Evolutionary conservation across 495 filamentous ascomycete species (phyloP).

Genomic region (Geoglossum glabrum): DNA sequence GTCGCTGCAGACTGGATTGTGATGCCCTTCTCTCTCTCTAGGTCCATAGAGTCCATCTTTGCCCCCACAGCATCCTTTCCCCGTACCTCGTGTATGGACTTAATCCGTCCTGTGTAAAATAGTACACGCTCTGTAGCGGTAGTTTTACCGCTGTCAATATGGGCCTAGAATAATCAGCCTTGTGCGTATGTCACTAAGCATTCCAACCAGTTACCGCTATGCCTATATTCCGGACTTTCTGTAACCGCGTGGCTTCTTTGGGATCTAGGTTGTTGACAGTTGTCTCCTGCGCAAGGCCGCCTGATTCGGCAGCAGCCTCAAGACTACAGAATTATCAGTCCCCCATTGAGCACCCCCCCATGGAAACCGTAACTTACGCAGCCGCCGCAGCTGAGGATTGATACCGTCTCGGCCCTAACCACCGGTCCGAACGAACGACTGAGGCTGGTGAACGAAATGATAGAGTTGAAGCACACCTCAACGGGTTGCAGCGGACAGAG

Average conservation of each 20-base stretch:
- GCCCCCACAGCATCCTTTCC: constrained; percentile 90
- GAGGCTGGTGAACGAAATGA: constrained; percentile 5
- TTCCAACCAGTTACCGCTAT: constrained; percentile 50
- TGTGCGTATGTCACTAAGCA: constrained; percentile 6
- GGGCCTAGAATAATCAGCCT: constrained; percentile 38
- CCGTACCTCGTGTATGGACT: constrained; percentile 91
- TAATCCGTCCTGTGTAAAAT: constrained; percentile 95
- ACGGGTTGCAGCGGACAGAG: constrained; percentile 4
- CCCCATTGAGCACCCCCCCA: neutral
- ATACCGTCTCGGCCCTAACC: constrained; percentile 16
- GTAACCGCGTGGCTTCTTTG: constrained; percentile 52
- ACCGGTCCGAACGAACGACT: constrained; percentile 9
- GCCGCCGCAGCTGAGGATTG: constrained; percentile 21
- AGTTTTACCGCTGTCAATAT: constrained; percentile 98
- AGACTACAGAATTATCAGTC: constrained; percentile 17
- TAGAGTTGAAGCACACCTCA: constrained; percentile 9
- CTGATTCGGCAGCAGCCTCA: constrained; percentile 38
- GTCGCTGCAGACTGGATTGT: constrained; percentile 97
- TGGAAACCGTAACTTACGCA: constrained; percentile 19
- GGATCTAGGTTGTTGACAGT: constrained; percentile 59
- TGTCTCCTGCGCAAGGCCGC: constrained; percentile 37
- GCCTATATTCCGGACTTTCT: constrained; percentile 82
- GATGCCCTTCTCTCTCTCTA: constrained; percentile 96
- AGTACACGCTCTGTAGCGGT: constrained; percentile 93
- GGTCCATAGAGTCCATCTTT: constrained; percentile 99